Evolutionary conservation across 1,284 basidiomycete species (phyloP).

Genomic region (Singerocomus rubriflavus): DNA sequence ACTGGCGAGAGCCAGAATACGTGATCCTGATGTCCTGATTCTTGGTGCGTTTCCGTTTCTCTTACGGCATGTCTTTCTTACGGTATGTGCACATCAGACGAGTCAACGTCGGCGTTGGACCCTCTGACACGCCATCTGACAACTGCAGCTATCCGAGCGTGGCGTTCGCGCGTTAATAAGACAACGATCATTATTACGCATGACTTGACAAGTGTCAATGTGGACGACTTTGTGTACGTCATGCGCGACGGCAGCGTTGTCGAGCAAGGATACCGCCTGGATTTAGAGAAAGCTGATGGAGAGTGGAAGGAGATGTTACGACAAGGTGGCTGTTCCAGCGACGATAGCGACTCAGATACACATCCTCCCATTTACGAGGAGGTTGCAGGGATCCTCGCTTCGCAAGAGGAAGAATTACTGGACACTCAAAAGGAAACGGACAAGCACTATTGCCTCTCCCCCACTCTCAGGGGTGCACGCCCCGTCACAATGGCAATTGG

Average conservation of each 20-base stretch:
- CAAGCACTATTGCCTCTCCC: slow-evolving; percentile 26
- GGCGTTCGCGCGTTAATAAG: slow-evolving; percentile 59
- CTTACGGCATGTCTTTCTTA: slow-evolving; percentile 7
- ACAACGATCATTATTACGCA: slow-evolving; percentile 98
- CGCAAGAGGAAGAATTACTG: slow-evolving; percentile 35
- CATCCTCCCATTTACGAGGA: slow-evolving; percentile 39
- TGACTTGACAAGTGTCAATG: slow-evolving; percentile 81
- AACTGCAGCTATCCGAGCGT: slow-evolving; percentile 82
- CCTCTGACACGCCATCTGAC: slow-evolving; percentile 84
- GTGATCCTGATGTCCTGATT: slow-evolving; percentile 88
- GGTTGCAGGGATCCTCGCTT: slow-evolving; percentile 41
- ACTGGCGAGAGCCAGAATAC: slow-evolving; percentile 83
- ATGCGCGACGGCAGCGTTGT: slow-evolving; percentile 81
- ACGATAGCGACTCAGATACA: slow-evolving; percentile 35
- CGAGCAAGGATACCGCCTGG: slow-evolving; percentile 83
- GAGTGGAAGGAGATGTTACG: slow-evolving; percentile 58
- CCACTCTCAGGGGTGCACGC: slow-evolving; percentile 23
- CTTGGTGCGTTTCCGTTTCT: slow-evolving; percentile 60
- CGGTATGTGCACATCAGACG: slow-evolving; percentile 55
- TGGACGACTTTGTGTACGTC: slow-evolving; percentile 88
- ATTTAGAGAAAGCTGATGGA: slow-evolving; percentile 54
- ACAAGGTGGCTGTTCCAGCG: slow-evolving; percentile 41
- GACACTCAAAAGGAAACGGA: slow-evolving; percentile 28
- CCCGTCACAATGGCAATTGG: slow-evolving; percentile 41
- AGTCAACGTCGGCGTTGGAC: slow-evolving; percentile 95